These are phyloP conservation scores for Fusarium sp. DNA, from an alignment of 2,329 filamentous ascomycete genomes.

Conservation along the genomic window DNA sequence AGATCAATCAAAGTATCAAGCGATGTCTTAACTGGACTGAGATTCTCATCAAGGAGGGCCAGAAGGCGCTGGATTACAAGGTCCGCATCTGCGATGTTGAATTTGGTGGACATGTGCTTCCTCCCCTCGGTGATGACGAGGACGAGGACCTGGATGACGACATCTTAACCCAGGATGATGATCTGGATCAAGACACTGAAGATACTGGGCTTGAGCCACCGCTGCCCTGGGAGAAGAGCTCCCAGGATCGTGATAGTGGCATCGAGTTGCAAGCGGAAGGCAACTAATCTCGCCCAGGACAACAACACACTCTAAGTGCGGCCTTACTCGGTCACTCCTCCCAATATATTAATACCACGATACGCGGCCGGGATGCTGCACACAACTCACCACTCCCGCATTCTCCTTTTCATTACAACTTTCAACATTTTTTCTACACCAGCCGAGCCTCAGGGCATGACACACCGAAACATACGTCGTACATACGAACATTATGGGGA, in stretches of 20 bases:
- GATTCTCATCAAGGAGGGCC: slow-evolving; percentile 87
- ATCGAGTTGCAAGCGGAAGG: slow-evolving; percentile 61
- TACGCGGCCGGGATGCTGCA: slow-evolving; percentile 27
- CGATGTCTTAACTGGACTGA: slow-evolving; percentile 92
- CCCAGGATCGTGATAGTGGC: slow-evolving; percentile 65
- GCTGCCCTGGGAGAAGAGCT: slow-evolving; percentile 52
- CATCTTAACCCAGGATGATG: slow-evolving; percentile 25
- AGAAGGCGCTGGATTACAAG: slow-evolving; percentile 85
- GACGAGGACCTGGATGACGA: slow-evolving; percentile 50
- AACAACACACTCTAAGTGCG: background rate
- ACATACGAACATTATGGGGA: slow-evolving; percentile 37
- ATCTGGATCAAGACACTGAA: slow-evolving; percentile 34
- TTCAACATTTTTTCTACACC: slow-evolving; percentile 22
- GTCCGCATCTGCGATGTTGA: slow-evolving; percentile 84
- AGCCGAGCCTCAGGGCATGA: slow-evolving; percentile 33
- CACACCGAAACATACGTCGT: slow-evolving; percentile 26
- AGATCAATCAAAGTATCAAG: slow-evolving; percentile 94
- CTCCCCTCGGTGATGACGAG: slow-evolving; percentile 69
- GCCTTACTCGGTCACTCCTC: background rate
- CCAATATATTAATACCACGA: slow-evolving; percentile 7
- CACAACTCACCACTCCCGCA: slow-evolving; percentile 23
- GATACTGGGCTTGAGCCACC: slow-evolving; percentile 42
- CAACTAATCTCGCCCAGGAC: slow-evolving; percentile 36
- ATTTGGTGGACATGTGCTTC: slow-evolving; percentile 83
- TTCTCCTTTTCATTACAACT: slow-evolving; percentile 10